These are phyloP conservation scores for Arachis monticola DNA, from an alignment of 331 rosid genomes.

Conservation along the genomic window DNA sequence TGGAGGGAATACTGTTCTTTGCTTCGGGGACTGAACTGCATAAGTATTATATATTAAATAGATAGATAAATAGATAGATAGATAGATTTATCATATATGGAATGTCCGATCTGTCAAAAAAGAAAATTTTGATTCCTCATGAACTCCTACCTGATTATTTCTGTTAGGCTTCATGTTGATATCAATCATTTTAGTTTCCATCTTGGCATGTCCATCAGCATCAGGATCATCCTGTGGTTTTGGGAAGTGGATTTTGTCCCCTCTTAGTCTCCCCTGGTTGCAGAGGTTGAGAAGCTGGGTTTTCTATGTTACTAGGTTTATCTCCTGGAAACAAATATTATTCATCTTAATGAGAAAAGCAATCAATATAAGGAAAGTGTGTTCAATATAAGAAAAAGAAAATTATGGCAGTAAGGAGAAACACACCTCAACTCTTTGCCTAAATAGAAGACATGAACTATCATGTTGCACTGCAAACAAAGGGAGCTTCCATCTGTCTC, in stretches of 20 bases:
- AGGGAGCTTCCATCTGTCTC: slow-evolving; percentile 95
- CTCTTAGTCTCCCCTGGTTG: slow-evolving; percentile 61
- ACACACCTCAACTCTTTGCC: slow-evolving; percentile 79
- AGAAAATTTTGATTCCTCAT: slow-evolving; percentile 13
- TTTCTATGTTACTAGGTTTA: slow-evolving; percentile 60
- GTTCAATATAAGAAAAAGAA: no score
- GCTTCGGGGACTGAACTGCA: no score
- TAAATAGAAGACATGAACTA: slow-evolving; percentile 87
- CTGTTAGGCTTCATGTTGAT: slow-evolving; percentile 83
- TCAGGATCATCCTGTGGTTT: slow-evolving; percentile 65
- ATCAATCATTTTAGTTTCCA: slow-evolving; percentile 82
- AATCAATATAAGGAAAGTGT: not conserved
- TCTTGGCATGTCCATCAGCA: slow-evolving; percentile 66
- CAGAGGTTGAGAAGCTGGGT: slow-evolving; percentile 36
- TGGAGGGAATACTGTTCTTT: no score
- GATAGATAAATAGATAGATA: no score
- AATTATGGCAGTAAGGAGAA: no score
- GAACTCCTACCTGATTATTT: slow-evolving; percentile 69
- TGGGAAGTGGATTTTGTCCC: slow-evolving; percentile 61
- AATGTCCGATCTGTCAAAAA: slow-evolving; percentile 11
- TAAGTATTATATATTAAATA: no score
- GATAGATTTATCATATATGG: not conserved
- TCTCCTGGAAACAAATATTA: slow-evolving; percentile 79
- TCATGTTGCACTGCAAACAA: slow-evolving; percentile 95
- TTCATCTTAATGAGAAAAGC: slow-evolving; percentile 1